Conservation (phyloP, 2,329 filamentous ascomycete genomes). For the Chaetoscypha palmicola region DNA sequence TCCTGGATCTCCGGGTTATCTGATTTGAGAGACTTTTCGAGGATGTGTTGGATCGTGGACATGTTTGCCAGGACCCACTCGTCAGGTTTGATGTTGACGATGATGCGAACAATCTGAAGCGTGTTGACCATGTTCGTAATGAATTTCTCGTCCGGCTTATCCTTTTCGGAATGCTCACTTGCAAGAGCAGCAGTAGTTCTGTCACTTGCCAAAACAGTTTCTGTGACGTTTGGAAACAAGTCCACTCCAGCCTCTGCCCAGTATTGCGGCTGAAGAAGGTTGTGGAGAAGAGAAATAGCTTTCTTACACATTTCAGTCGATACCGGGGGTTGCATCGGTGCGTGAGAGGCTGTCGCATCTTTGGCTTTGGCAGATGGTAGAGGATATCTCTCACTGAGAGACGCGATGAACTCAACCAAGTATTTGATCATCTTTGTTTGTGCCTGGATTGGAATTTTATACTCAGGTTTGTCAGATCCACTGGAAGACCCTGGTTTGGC, state of each 20-base stretch:
- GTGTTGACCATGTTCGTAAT: slow-evolving; percentile 87
- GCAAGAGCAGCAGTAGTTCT: slow-evolving; percentile 57
- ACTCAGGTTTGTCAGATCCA: slow-evolving; percentile 53
- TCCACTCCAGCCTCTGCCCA: slow-evolving; percentile 93
- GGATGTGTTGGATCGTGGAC: slow-evolving; percentile 70
- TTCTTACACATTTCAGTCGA: slow-evolving; percentile 79
- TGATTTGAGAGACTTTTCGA: slow-evolving; percentile 82
- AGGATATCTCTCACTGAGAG: slow-evolving; percentile 77
- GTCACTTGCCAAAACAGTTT: slow-evolving; percentile 76
- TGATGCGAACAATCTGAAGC: slow-evolving; percentile 82
- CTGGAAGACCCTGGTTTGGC: slow-evolving; percentile 36
- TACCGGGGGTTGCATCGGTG: slow-evolving; percentile 43
- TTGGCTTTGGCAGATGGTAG: slow-evolving; percentile 64
- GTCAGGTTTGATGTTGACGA: slow-evolving; percentile 79
- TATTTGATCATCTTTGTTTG: slow-evolving; percentile 87
- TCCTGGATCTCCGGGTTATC: slow-evolving; percentile 92
- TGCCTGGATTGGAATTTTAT: slow-evolving; percentile 58
- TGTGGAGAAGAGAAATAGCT: slow-evolving; percentile 72
- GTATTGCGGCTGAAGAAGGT: slow-evolving; percentile 76
- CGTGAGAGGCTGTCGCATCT: slow-evolving; percentile 40
- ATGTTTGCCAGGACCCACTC: slow-evolving; percentile 85
- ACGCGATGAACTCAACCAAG: slow-evolving; percentile 88
- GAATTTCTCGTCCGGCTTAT: slow-evolving; percentile 76
- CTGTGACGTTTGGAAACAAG: slow-evolving; percentile 82
- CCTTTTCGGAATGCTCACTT: slow-evolving; percentile 55